Evolutionary conservation across 2,329 filamentous ascomycete species (phyloP), one percentile per base, ranked within the genome.

Genomic region (Ceratocystis ficicola): DNA sequence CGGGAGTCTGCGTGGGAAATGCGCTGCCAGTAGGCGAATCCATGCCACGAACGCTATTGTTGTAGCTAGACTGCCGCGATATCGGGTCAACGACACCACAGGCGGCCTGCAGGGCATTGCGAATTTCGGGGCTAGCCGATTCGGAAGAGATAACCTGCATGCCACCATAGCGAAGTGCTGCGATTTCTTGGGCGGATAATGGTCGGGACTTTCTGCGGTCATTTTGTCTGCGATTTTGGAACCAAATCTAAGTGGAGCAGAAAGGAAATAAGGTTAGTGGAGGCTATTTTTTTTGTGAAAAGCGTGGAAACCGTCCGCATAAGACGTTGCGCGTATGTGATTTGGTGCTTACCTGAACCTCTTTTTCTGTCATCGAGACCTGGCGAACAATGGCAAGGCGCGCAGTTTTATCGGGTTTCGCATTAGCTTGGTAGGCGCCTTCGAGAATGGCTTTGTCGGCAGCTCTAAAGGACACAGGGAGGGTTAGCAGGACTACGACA

Each of bases 141-240:
- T 82, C 79, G 41, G 79, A 78, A 3, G 80, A 78, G 52, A 83
- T 73, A 44, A 79, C 76, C 69, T 81, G 77, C 73, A 83, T 77
- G 70, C 78, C 79, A 60, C 82, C 78, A 72, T 82, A 79, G 72
- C 81, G 76, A 70, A 86, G 76, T 67, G 82, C 81, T 69, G 81
- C 84, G 65, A 93, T 82, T 73, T 94, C 90, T 74, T 91, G 86
- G 8, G 87, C 83, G 32, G 89, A 84, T 46, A 95, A 81, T 60
- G 92, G 91, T 70, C 89, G 87, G 65, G 90, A 90, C 78, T 93
- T 95, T 70, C 93, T 85, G 71, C 93, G 84, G 74, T 95, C 90
- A 75, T 95, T 96, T 75, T 97, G 93, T 70, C 93, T 84, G 72
- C 91, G 85, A 73, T 96, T 96, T 73, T 96, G 93, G 77, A 96